phyloP scores from a whole-genome alignment of 1,139 yeast genomes.

The Suhomyces guaymorum region DNA sequence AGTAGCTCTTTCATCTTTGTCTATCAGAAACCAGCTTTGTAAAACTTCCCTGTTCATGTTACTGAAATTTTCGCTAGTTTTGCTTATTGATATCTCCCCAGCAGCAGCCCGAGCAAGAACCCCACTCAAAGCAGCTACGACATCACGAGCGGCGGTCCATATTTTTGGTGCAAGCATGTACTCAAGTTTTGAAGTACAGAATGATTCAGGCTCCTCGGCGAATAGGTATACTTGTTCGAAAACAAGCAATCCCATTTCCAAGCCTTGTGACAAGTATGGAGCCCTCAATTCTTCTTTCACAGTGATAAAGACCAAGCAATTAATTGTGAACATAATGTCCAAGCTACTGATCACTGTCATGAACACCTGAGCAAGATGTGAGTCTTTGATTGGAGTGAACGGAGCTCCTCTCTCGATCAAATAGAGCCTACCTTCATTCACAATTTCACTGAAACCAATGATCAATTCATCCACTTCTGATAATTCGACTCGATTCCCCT shows the following conservation, averaged over 20 bases:
- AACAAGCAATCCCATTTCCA: not conserved
- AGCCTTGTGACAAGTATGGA: not conserved
- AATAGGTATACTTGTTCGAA: not conserved
- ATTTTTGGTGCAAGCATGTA: not conserved
- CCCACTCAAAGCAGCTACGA: not conserved
- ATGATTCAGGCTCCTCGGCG: not conserved
- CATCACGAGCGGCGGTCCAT: not conserved
- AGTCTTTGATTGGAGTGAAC: not conserved
- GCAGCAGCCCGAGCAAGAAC: not conserved
- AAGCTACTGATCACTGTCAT: too few species aligned
- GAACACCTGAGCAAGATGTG: too few species aligned
- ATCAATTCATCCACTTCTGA: not conserved
- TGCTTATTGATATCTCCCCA: not conserved
- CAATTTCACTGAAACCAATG: not conserved
- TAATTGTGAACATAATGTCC: too few species aligned
- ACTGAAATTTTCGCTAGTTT: not conserved
- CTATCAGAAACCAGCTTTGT: not conserved
- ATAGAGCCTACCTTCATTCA: not conserved
- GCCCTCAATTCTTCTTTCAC: not conserved
- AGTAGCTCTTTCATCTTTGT: not conserved
- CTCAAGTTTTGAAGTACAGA: not conserved
- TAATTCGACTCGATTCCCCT: not conserved
- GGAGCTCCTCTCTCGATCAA: not conserved
- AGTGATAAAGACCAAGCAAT: too few species aligned
- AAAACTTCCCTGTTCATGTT: not conserved